Evolutionary conservation across 2,329 filamentous ascomycete species (phyloP), one percentile per base, ranked within the genome.

Genomic region (Coniella vitis): DNA sequence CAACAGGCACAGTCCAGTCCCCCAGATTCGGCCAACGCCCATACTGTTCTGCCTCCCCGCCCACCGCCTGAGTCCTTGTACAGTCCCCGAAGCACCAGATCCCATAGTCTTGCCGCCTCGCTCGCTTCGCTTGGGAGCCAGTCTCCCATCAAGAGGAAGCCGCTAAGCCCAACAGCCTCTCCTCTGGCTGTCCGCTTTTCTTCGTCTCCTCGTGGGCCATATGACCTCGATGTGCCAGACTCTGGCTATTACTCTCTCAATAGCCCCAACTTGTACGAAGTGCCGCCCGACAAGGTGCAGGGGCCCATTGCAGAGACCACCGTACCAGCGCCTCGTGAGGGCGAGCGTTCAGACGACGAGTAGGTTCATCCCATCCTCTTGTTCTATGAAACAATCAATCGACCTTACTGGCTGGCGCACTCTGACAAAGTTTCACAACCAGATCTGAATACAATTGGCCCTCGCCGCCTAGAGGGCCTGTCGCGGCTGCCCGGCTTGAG

Each of bases 211-310:
- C 40, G 29, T 16, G 59, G 63, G 65, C 34, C 65, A 58, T 42
- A 62, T 45, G 68, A 71, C 51, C 65, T 75, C 19, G 67, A 70
- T 37, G 69, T 69, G 53, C 74, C 76, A n/a, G 73, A 74, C 59
- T 69, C 70, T n/a, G 70, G 78, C 53, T 72, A 74, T 29, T 75
- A 66, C 56, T 75, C 77, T 13, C 62, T 80, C 47, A 78, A 83
- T 62, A 82, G 78, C 60, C 79, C 78, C 53, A 81, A 77, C 29
- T 65, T 83, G 42, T 82, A 83, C 72, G 76, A 80, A 32, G 25
- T 40, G 32, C 35, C 31, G 20, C 45, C 38, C 40, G 58, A 80
- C 78, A 47, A 47, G 20, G 21, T 13, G n/a, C 37, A 47, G 19
- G 57, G 73, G 74, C 44, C 54, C 50, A 40, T 38, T 48, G 40